Percentiles rank a stretch among this genome's conserved stretches.
phyloP scores from a whole-genome alignment of 2,329 filamentous ascomycete species.

The Epicoccum nigrum region DNA sequence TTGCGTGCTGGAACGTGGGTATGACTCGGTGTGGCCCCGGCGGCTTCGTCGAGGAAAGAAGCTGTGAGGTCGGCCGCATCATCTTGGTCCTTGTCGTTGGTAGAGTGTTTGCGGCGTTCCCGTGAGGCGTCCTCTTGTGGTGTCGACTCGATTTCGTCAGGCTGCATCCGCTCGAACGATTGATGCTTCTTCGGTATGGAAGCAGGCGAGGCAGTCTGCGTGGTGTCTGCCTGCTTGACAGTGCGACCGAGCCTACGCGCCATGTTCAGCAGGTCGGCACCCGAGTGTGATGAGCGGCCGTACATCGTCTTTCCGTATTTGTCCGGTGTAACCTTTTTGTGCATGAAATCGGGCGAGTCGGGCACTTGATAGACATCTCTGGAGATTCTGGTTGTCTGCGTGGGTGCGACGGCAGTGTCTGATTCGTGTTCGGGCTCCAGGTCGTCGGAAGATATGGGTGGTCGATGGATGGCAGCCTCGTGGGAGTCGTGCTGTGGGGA shows the following conservation, averaged over 20 bases:
- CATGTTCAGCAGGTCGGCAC: conserved; percentile 17
- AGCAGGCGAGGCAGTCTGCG: background rate
- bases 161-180: conserved; percentile 10
- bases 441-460: conserved; percentile 14
- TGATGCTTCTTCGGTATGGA: conserved; percentile 13
- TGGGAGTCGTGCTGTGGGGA: background rate
- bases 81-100: background rate
- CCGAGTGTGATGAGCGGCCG: conserved; percentile 19
- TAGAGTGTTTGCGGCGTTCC: too few species aligned
- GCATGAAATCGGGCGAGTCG: conserved; percentile 25
- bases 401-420: background rate
- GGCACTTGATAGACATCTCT: conserved; percentile 27
- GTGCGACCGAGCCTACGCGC: conserved; percentile 7
- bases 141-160: conserved; percentile 22
- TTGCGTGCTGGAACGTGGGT: conserved; percentile 4
- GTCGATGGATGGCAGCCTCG: conserved; percentile 13
- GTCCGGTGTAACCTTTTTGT: conserved; percentile 7
- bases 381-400: conserved; percentile 1
- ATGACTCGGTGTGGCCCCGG: background rate
- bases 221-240: background rate
- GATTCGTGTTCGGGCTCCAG: background rate
- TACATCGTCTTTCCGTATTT: conserved; percentile 26
- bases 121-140: conserved; percentile 10
- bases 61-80: conserved; percentile 9
- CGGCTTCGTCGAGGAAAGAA: conserved; percentile 14